Base-by-base conservation (phyloP, 139 green algal genomes). In the Picochlorum sp. region DNA sequence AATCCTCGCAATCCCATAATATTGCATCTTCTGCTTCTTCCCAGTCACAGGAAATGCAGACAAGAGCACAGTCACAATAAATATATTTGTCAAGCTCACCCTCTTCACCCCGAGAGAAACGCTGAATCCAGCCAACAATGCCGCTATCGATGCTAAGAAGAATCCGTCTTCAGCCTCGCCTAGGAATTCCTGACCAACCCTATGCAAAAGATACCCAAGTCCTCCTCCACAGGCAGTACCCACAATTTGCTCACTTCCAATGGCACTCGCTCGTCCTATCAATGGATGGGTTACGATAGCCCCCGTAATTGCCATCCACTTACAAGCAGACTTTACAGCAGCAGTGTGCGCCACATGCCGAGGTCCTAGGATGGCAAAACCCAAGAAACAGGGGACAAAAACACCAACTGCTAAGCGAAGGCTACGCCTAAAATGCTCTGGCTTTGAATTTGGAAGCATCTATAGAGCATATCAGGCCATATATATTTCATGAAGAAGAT, bases 1-100 rank as follows among this genome's bases (percentile, higher is more conserved):
- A 3, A 79, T 58, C 21, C 74, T 60, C 2, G 65, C 75, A 38
- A 75, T 28, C 4, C 65, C 71, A 41, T 78, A 54, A 20, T 9
- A 20, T 20, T 20, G n/a, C n/a, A 21, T 21, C 7, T 54, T 54
- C 8, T 54, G 16, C 34, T 41, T 41, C 34, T 41, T 41, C n/a
- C n/a, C n/a, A n/a, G n/a, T n/a, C n/a, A 20, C 47, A 54, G 47
- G 18, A 54, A 54, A 54, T 0, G 47, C n/a, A 24, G n/a, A 26
- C 18, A 54, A 10, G 4, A 54, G 47, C 6, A 54, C 18, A 23
- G 47, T 54, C 4, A 54, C n/a, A 26, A 24, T 21, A 54, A 54
- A 54, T 21, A 41, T 41, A 41, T 41, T 41, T 11, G 34, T 41
- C 34, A 41, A 41, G 34, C 8, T 41, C 8, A 41, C 34, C 34